phyloP scores from a whole-genome alignment of 2,329 filamentous ascomycete species.

The Ramularia endophylla region DNA sequence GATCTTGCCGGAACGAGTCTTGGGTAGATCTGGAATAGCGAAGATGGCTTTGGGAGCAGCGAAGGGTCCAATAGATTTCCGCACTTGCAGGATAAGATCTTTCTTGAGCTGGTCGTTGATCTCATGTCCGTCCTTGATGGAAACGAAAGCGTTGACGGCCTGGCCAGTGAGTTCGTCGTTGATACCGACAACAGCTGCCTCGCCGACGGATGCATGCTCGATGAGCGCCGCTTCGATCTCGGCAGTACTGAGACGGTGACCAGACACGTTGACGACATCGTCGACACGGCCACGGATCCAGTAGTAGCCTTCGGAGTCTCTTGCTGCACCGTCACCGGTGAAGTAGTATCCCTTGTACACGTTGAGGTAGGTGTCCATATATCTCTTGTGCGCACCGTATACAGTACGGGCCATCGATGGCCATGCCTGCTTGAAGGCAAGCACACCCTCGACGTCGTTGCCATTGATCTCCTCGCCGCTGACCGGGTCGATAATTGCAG shows the following conservation, averaged over 20 bases:
- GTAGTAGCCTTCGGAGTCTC: constrained; percentile 98
- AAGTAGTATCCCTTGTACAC: constrained; percentile 99
- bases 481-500: constrained; percentile 93
- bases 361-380: constrained; percentile 97
- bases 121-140: constrained; percentile 80
- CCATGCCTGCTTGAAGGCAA: constrained; percentile 97
- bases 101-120: constrained; percentile 76
- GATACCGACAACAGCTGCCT: constrained; percentile 92
- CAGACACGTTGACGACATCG: constrained; percentile 96
- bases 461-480: constrained; percentile 89
- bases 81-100: constrained; percentile 88
- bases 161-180: constrained; percentile 92
- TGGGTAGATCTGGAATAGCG: constrained; percentile 87
- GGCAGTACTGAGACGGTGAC: constrained; percentile 90
- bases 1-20: constrained; percentile 97
- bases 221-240: constrained; percentile 97
- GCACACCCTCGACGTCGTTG: constrained; percentile 94
- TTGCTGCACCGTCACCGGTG: constrained; percentile 87
- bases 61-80: constrained; percentile 96
- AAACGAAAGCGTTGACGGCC: constrained; percentile 93
- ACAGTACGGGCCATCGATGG: constrained; percentile 98
- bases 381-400: constrained; percentile 95
- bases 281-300: constrained; percentile 99
- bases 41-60: constrained; percentile 92
- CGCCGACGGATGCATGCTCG: constrained; percentile 82